Conservation (phyloP, 306 rosid genomes). For the Cucumis sativus region DNA sequence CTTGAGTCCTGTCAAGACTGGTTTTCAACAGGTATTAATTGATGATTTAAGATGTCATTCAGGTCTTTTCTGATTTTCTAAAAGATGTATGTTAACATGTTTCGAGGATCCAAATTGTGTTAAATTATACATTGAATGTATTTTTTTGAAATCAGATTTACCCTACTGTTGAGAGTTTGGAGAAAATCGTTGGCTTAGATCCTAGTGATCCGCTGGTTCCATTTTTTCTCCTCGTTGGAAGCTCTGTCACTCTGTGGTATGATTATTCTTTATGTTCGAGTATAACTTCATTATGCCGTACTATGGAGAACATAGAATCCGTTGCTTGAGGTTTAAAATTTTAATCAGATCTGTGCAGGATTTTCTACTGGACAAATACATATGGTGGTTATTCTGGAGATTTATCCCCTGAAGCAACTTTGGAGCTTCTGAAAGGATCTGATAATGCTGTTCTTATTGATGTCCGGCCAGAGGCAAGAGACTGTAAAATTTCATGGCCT, state of each 20-base stretch:
- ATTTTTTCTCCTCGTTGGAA: slow-evolving; percentile 52
- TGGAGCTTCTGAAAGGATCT: slow-evolving; percentile 58
- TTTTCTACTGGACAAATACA: slow-evolving; percentile 57
- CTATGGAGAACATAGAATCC: slow-evolving; percentile 10
- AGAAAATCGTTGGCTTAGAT: slow-evolving; percentile 71
- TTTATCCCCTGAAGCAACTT: slow-evolving; percentile 65
- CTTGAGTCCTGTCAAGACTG: slow-evolving; percentile 44
- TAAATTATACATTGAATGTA: not conserved
- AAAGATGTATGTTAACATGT: not conserved
- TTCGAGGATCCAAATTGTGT: not conserved
- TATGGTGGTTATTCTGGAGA: slow-evolving; percentile 89
- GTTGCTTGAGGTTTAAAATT: slow-evolving; percentile 28
- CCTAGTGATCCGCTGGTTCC: slow-evolving; percentile 89
- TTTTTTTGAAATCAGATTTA: slow-evolving; percentile 36
- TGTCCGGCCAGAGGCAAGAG: slow-evolving; percentile 78
- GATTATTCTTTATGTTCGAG: slow-evolving; percentile 25
- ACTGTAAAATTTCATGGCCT: slow-evolving; percentile 24
- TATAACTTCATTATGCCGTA: slow-evolving; percentile 7
- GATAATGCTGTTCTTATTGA: slow-evolving; percentile 64
- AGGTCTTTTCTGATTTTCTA: not conserved
- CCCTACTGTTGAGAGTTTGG: slow-evolving; percentile 48
- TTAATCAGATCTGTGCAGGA: slow-evolving; percentile 84
- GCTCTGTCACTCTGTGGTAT: slow-evolving; percentile 83
- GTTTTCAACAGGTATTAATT: slow-evolving; percentile 47
- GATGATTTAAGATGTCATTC: not conserved